Evolutionary conservation across 1,284 basidiomycete species (phyloP).

Genomic region (Pterulicium gracile): DNA sequence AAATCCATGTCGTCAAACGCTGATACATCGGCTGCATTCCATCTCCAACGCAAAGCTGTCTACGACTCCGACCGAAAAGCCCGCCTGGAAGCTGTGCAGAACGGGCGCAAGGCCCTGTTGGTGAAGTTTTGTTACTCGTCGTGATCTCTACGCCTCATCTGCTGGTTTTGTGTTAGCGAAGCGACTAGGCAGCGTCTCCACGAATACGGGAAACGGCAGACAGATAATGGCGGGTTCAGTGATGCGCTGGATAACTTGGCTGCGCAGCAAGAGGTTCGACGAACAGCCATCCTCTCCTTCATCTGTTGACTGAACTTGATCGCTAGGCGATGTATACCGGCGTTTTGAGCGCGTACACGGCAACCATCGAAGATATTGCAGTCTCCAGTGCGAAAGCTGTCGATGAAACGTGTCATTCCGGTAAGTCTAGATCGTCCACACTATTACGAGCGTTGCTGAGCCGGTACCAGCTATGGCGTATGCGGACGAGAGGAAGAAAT

Average conservation of each 20-base stretch:
- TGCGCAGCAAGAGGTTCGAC: background rate
- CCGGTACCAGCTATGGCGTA: background rate
- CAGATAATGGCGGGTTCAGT: background rate
- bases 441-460: background rate
- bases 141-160: background rate
- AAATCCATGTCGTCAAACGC: background rate
- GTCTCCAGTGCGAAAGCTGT: background rate
- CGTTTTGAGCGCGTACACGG: background rate
- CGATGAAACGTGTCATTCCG: background rate
- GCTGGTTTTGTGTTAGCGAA: background rate
- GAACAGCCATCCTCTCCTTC: background rate
- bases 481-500: background rate
- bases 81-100: background rate
- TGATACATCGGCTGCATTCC: background rate
- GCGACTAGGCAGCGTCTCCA: background rate
- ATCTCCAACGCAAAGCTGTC: background rate
- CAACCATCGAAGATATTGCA: background rate
- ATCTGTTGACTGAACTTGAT: background rate
- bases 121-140: background rate
- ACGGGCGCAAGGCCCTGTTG: background rate
- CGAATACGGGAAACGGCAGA: background rate
- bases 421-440: background rate
- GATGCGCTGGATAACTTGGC: background rate
- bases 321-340: background rate
- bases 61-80: background rate